These are phyloP conservation scores for Penicillium lividum DNA, from an alignment of 495 filamentous ascomycete genomes.

Conservation along the genomic window DNA sequence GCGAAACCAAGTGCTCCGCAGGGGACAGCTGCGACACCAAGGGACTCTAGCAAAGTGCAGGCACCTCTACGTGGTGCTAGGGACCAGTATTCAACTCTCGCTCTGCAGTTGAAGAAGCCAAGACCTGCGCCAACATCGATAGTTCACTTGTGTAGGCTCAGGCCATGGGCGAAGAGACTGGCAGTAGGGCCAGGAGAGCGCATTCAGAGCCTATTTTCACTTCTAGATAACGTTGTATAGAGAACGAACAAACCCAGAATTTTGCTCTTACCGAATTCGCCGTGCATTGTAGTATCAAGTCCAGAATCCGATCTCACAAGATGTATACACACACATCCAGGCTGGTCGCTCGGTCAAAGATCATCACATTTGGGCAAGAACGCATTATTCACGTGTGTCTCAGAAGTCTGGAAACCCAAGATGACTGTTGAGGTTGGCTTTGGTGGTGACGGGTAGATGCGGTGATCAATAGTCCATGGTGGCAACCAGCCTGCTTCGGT, in stretches of 20 bases:
- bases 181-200: constrained; percentile 1
- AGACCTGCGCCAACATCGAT: constrained; percentile 2
- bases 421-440: constrained; percentile 4
- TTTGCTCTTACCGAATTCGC: constrained; percentile 3
- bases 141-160: not conserved
- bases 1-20: not conserved
- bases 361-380: constrained; percentile 2
- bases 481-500: not conserved
- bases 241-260: constrained; percentile 3
- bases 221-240: constrained; percentile 2
- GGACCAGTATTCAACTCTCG: not conserved
- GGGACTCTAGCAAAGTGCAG: not conserved
- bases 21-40: not conserved
- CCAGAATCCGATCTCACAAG: constrained; percentile 1
- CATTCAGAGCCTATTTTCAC: not conserved
- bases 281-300: constrained; percentile 2
- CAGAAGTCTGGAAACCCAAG: not conserved
- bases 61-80: not conserved
- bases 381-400: constrained; percentile 1
- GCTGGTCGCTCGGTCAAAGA: constrained; percentile 6
- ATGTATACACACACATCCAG: constrained; percentile 1
- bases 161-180: constrained; percentile 7
- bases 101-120: not conserved
- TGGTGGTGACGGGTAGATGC: constrained; percentile 2
- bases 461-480: not conserved